Evolutionary conservation across 179 eudicot genomes (phyloP).

Genomic region (Spinacia oleracea): DNA sequence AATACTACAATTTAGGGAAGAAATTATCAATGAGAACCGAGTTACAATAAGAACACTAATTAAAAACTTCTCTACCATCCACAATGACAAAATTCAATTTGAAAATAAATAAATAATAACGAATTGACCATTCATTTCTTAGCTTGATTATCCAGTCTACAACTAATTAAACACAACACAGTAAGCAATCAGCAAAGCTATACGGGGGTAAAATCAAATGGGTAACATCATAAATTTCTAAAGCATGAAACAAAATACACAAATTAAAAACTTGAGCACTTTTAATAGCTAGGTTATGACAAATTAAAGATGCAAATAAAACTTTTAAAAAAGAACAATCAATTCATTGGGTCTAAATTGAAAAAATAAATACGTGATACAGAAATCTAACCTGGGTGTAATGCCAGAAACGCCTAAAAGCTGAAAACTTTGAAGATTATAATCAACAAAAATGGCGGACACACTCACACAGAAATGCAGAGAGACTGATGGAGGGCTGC

Average conservation of each 20-base stretch:
- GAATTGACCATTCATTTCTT: neutral
- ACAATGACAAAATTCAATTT: neutral
- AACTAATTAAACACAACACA: neutral
- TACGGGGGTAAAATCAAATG: neutral
- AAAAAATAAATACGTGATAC: neutral
- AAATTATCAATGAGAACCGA: neutral
- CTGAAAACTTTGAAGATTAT: neutral
- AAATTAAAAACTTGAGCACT: neutral
- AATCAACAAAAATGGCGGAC: too few species aligned
- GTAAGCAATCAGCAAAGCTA: neutral
- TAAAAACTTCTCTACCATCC: neutral
- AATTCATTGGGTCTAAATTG: neutral
- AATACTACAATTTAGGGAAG: neutral
- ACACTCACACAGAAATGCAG: neutral
- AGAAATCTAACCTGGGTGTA: neutral
- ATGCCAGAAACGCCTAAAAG: neutral
- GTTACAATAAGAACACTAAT: neutral
- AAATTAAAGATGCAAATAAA: neutral
- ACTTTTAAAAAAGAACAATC: neutral
- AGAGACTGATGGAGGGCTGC: neutral
- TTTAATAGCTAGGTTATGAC: neutral
- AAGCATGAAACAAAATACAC: neutral
- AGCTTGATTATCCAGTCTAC: neutral
- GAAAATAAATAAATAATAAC: neutral
- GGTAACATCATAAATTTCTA: neutral